Evolutionary conservation across 345 rosid species (phyloP).

Genomic region (Zanthoxylum bungeanum): DNA sequence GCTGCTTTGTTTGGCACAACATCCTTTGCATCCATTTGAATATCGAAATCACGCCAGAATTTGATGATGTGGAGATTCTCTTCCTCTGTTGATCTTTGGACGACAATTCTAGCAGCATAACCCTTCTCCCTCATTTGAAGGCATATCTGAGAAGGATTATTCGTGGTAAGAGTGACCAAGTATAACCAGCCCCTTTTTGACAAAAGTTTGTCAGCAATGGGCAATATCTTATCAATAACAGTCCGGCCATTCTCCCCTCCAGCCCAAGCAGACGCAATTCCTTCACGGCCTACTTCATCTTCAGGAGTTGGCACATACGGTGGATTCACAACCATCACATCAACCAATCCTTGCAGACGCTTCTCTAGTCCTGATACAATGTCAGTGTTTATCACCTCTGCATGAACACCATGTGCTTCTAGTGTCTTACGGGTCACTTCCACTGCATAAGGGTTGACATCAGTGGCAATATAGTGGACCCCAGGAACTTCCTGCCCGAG

Average conservation of each 20-base stretch:
- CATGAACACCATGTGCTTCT: conserved; percentile 63
- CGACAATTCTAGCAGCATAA: conserved; percentile 59
- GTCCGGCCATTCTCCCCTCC: conserved; percentile 77
- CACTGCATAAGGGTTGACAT: conserved; percentile 60
- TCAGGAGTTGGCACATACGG: conserved; percentile 97
- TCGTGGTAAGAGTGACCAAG: conserved; percentile 57
- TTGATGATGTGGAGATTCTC: conserved; percentile 63
- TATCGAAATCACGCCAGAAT: conserved; percentile 55
- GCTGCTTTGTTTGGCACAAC: conserved; percentile 10
- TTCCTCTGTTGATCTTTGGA: conserved; percentile 80
- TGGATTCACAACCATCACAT: conserved; percentile 85
- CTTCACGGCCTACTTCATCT: conserved; percentile 65
- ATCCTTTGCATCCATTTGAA: conserved; percentile 22
- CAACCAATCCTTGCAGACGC: conserved; percentile 61
- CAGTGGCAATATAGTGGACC: conserved; percentile 60
- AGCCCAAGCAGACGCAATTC: conserved; percentile 86
- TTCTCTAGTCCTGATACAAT: conserved; percentile 68
- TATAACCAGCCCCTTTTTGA: conserved; percentile 81
- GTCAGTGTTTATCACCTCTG: conserved; percentile 58
- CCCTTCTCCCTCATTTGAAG: conserved; percentile 64
- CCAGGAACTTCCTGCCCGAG: conserved; percentile 41
- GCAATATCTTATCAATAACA: conserved; percentile 61
- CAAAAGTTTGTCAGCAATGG: conserved; percentile 55
- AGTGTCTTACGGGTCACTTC: conserved; percentile 57
- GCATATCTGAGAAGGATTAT: conserved; percentile 63